These are phyloP conservation scores for Pseudocercospora macadamiae DNA, from an alignment of 2,329 filamentous ascomycete genomes.

Conservation along the genomic window DNA sequence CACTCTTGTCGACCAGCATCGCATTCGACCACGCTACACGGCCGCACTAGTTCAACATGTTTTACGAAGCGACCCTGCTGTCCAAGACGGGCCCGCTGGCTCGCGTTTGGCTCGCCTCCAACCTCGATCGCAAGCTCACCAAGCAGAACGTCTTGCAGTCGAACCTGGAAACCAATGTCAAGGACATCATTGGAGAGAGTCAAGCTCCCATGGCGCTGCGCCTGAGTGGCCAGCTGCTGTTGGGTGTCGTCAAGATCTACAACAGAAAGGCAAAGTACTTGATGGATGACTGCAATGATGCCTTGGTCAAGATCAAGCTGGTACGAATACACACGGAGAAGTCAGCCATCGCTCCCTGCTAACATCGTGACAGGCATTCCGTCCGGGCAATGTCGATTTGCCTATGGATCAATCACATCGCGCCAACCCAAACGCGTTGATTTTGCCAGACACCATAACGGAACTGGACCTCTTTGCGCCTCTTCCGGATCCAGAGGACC, in stretches of 20 bases:
- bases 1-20: conserved; percentile 5
- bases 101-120: conserved; percentile 96
- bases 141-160: conserved; percentile 95
- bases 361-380: conserved; percentile 71
- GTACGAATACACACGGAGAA: conserved; percentile 54
- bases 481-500: conserved; percentile 80
- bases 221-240: conserved; percentile 86
- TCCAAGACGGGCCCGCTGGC: conserved; percentile 97
- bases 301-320: conserved; percentile 98
- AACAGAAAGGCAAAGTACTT: conserved; percentile 95
- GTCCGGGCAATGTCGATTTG: conserved; percentile 93
- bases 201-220: conserved; percentile 95
- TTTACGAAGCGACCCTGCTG: conserved; percentile 94
- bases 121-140: conserved; percentile 96
- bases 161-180: conserved; percentile 91
- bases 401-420: conserved; percentile 75
- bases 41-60: conserved; percentile 63
- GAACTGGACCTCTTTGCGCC: conserved; percentile 82
- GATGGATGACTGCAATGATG: conserved; percentile 96
- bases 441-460: conserved; percentile 89
- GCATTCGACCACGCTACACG: background rate
- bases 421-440: conserved; percentile 81
- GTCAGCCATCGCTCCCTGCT: background rate
- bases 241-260: conserved; percentile 97
- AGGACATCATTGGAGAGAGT: conserved; percentile 88